Conservation (phyloP, 2,329 filamentous ascomycete species). For the Fusarium sp. region DNA sequence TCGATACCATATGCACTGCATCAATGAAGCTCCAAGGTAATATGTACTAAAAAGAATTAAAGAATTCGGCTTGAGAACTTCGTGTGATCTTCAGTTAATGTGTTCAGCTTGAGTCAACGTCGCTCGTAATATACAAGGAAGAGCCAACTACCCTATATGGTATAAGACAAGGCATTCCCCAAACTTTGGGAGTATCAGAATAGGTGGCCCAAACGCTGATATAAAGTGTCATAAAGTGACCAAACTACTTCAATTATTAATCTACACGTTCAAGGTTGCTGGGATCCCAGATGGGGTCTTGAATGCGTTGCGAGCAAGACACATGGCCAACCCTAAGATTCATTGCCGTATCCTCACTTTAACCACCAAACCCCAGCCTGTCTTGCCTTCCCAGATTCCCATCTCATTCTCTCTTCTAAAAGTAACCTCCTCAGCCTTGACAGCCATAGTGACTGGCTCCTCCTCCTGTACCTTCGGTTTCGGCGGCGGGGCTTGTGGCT, state of each 20-base stretch:
- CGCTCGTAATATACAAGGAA: too few relatives aligned
- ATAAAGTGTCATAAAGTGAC: background rate
- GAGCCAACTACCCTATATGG: background rate
- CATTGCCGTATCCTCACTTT: constrained; percentile 48
- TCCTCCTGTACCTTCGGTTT: constrained; percentile 14
- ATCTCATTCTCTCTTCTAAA: constrained; percentile 64
- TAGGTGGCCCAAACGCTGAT: fast-evolving
- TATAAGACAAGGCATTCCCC: background rate
- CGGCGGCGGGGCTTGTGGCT: constrained; percentile 24
- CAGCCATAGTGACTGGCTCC: constrained; percentile 54
- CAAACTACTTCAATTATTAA: fast-evolving
- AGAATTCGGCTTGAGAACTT: background rate
- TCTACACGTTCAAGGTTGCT: background rate
- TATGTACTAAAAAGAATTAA: too few relatives aligned
- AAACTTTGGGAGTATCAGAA: background rate
- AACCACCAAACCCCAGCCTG: constrained; percentile 63
- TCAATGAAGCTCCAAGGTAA: background rate
- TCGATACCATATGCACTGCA: background rate
- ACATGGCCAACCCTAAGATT: background rate
- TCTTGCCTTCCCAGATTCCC: constrained; percentile 63
- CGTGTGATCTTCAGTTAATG: background rate
- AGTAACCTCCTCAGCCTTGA: constrained; percentile 60
- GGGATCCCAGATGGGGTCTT: background rate
- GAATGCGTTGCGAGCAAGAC: background rate
- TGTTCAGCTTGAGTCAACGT: background rate